Evolutionary conservation across 148 eudicot genomes (phyloP).

Genomic region (Diospyros kaki): DNA sequence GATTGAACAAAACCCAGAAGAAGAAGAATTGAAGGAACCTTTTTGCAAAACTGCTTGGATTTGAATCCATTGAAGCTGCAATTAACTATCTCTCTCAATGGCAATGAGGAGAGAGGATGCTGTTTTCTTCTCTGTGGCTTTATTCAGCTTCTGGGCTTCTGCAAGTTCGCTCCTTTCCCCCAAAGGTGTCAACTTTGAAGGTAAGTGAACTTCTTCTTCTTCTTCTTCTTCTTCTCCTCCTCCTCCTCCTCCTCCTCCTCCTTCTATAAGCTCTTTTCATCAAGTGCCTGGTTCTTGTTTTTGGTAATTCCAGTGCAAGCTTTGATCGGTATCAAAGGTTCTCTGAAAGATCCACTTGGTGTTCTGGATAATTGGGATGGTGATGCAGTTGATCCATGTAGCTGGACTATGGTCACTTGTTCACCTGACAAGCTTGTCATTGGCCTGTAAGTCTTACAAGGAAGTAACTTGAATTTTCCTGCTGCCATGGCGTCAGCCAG

Average conservation of each 20-base stretch:
- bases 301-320: conserved; percentile 51
- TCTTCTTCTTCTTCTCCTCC: background rate
- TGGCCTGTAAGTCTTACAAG: conserved; percentile 59
- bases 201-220: conserved; percentile 22
- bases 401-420: conserved; percentile 90
- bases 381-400: conserved; percentile 92
- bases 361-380: conserved; percentile 83
- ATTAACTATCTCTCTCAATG: conserved; percentile 19
- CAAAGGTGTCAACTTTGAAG: conserved; percentile 90
- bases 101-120: conserved; percentile 19
- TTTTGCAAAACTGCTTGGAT: background rate
- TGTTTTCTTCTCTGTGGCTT: conserved; percentile 29
- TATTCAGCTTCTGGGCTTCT: conserved; percentile 42
- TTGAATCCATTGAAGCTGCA: conserved; percentile 17
- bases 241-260: no score
- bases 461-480: background rate
- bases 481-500: no score
- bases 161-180: conserved; percentile 64
- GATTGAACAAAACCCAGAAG: conserved; percentile 8
- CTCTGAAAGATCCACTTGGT: conserved; percentile 67
- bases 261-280: background rate
- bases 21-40: conserved; percentile 6
- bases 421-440: conserved; percentile 49
- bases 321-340: conserved; percentile 61
- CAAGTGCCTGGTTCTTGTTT: background rate